These are phyloP conservation scores for Mycocentrospora acerina DNA, from an alignment of 2,329 filamentous ascomycete genomes.

Conservation along the genomic window DNA sequence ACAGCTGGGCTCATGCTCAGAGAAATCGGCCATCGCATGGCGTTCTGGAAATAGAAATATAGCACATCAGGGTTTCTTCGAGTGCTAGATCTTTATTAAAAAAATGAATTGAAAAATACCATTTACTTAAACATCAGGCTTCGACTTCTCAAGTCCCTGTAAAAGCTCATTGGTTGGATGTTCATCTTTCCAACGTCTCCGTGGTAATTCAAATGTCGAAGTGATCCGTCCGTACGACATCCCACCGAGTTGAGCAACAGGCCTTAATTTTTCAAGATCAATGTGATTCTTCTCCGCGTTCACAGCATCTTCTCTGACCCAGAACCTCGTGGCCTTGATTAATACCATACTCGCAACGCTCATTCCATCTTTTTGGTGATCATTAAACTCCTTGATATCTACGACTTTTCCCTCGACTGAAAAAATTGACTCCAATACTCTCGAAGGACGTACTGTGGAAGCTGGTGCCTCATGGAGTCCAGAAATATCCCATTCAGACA, in stretches of 20 bases:
- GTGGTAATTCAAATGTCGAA: constrained; percentile 13
- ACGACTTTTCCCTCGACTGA: constrained; percentile 75
- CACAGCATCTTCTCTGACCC: constrained; percentile 80
- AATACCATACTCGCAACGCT: constrained; percentile 61
- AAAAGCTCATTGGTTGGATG: no score
- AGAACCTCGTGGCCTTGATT: constrained; percentile 80
- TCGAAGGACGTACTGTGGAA: constrained; percentile 63
- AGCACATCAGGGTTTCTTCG: no score
- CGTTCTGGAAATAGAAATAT: no score
- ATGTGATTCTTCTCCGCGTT: constrained; percentile 71
- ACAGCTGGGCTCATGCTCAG: no score
- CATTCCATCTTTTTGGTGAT: constrained; percentile 70
- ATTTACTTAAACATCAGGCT: no score
- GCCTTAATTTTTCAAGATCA: constrained; percentile 68
- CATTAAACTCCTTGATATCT: constrained; percentile 66
- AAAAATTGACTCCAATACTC: constrained; percentile 77
- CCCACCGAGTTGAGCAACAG: constrained; percentile 74
- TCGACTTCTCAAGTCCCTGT: no score
- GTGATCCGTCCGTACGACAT: constrained; percentile 66
- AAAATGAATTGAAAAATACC: no score
- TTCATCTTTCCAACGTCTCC: constrained; percentile 7
- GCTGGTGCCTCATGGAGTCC: constrained; percentile 69
- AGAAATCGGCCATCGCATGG: no score
- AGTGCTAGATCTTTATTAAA: no score
- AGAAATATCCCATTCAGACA: constrained; percentile 72